A percentile compares a stretch with the other conserved stretches of the same genome.
phyloP scores from a whole-genome alignment of 2,329 filamentous ascomycete species.

The Salinomyces thailandicus region DNA sequence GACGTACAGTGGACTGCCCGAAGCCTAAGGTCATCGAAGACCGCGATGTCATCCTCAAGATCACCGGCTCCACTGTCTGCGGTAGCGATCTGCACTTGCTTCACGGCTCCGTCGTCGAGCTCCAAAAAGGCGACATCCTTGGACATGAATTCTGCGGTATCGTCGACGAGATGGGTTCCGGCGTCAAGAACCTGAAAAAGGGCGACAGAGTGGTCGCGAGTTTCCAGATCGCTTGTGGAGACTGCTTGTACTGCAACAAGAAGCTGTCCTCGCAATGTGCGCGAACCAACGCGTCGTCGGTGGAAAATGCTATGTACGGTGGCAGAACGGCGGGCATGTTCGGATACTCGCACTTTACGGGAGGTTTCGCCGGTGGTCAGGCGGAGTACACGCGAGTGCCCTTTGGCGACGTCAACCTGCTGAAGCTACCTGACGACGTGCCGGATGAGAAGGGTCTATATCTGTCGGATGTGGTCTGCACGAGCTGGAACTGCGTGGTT shows the following conservation, averaged over 20 bases:
- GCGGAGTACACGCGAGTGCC: conserved; percentile 80
- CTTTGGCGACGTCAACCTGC: conserved; percentile 66
- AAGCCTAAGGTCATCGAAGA: conserved; percentile 64
- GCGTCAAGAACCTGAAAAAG: conserved; percentile 34
- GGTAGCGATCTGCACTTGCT: conserved; percentile 51
- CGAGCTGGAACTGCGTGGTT: conserved; percentile 71
- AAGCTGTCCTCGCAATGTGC: conserved; percentile 73
- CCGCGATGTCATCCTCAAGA: conserved; percentile 67
- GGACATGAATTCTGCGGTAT: conserved; percentile 45
- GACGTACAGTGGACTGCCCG: conserved; percentile 45
- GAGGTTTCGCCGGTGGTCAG: conserved; percentile 79
- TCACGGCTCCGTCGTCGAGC: conserved; percentile 38
- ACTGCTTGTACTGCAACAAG: conserved; percentile 68
- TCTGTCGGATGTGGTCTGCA: conserved; percentile 69
- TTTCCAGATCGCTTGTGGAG: conserved; percentile 66
- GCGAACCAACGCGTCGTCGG: conserved; percentile 63
- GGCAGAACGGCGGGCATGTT: conserved; percentile 59
- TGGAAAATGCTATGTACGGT: conserved; percentile 67
- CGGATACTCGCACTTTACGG: conserved; percentile 59
- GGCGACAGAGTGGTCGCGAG: conserved; percentile 62
- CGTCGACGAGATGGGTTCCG: conserved; percentile 36
- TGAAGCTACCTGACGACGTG: conserved; percentile 66
- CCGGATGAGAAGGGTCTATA: conserved; percentile 78
- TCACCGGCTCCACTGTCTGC: conserved; percentile 57
- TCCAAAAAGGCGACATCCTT: conserved; percentile 42